Percentiles rank a stretch among this genome's conserved stretches.
Evolutionary conservation across 495 filamentous ascomycete genomes (phyloP).

Genomic region (Hyaloscypha variabilis): DNA sequence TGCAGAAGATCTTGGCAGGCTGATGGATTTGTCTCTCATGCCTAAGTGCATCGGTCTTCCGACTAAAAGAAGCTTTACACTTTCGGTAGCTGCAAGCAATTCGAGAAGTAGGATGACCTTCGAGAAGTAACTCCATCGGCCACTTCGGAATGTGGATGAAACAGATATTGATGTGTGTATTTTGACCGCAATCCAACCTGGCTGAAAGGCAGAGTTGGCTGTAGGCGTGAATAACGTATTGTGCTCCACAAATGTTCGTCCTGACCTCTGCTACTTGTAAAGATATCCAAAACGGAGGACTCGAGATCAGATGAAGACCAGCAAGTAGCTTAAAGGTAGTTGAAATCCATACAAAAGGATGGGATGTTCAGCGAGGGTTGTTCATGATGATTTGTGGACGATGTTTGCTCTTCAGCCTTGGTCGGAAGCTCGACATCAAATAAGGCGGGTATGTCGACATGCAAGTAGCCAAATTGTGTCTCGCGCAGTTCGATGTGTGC

Average conservation of each 20-base stretch:
- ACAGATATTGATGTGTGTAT: neutral
- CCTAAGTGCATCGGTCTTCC: neutral
- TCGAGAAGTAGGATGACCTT: neutral
- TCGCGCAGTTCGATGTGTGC: neutral
- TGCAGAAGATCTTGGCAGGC: neutral
- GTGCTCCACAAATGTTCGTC: neutral
- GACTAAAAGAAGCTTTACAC: neutral
- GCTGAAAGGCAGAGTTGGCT: neutral
- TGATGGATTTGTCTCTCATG: neutral
- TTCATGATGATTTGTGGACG: neutral
- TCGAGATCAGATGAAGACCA: neutral
- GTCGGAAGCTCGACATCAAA: neutral
- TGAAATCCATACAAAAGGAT: neutral
- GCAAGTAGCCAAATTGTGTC: neutral
- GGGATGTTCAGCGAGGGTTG: neutral
- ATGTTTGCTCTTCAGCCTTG: neutral
- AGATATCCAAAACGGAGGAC: neutral
- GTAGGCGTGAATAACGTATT: neutral
- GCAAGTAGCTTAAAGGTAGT: neutral
- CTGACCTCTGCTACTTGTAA: neutral
- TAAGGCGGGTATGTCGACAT: neutral
- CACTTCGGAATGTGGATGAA: no score
- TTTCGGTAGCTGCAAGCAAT: neutral
- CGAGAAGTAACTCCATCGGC: neutral
- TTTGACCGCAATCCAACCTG: no score